Evolutionary conservation across 768 basidiomycete genomes (phyloP).

Genomic region (Leccinum sublutescens): DNA sequence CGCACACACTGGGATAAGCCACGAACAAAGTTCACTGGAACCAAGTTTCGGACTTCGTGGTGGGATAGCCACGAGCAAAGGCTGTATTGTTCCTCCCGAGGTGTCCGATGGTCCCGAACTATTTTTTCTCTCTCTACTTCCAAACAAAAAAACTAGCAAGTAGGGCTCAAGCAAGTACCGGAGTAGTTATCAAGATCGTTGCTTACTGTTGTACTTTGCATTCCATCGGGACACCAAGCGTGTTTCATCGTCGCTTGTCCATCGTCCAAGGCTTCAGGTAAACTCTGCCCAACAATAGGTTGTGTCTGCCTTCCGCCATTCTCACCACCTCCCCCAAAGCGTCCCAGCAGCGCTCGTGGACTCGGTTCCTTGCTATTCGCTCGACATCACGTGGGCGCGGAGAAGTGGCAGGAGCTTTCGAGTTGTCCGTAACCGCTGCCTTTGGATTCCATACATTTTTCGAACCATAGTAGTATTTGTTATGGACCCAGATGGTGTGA

Average conservation of each 20-base stretch:
- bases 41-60: background rate
- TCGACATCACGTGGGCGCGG: conserved; percentile 17
- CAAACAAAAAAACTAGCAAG: conserved; percentile 1
- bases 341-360: conserved; percentile 42
- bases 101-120: background rate
- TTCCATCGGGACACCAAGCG: background rate
- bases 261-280: conserved; percentile 26
- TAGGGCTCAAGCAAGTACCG: background rate
- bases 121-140: background rate
- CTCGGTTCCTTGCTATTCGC: conserved; percentile 22
- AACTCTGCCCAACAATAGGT: conserved; percentile 50
- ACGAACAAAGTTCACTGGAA: conserved; percentile 11
- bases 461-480: conserved; percentile 19
- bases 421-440: conserved; percentile 24
- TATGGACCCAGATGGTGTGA: conserved; percentile 26
- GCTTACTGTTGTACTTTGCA: conserved; percentile 5
- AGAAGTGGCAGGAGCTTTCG: conserved; percentile 12
- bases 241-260: conserved; percentile 7
- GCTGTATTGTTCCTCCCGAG: conserved; percentile 15
- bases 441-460: conserved; percentile 42
- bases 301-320: conserved; percentile 58
- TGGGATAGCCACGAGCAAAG: conserved; percentile 9
- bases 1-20: background rate
- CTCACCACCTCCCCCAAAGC: conserved; percentile 52
- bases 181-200: background rate